These are phyloP conservation scores for Penicillium lividum DNA, from an alignment of 495 filamentous ascomycete genomes.

Conservation along the genomic window DNA sequence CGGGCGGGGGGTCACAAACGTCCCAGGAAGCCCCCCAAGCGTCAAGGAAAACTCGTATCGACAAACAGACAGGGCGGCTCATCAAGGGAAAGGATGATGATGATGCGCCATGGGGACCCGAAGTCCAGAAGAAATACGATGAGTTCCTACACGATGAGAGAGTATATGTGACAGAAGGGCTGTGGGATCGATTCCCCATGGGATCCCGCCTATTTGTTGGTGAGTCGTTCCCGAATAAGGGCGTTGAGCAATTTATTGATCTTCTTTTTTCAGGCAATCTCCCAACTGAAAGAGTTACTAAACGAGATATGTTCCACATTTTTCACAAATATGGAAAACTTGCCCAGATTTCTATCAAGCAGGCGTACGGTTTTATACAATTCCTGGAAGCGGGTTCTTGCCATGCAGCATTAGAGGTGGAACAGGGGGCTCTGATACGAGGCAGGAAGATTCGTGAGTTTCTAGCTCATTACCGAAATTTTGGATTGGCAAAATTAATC, in stretches of 20 bases:
- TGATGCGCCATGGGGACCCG: slow-evolving; percentile 56
- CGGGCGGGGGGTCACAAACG: slow-evolving; percentile 31
- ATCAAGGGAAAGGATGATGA: slow-evolving; percentile 48
- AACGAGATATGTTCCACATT: slow-evolving; percentile 86
- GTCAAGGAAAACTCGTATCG: slow-evolving; percentile 33
- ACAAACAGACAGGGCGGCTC: slow-evolving; percentile 29
- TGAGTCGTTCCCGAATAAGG: slow-evolving; percentile 44
- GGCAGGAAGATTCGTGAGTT: slow-evolving; percentile 90
- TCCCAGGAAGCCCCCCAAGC: slow-evolving; percentile 37
- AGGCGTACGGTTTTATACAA: slow-evolving; percentile 96
- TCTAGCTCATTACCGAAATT: neutral
- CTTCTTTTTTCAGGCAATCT: slow-evolving; percentile 69
- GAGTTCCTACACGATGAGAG: slow-evolving; percentile 79
- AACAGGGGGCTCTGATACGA: slow-evolving; percentile 76
- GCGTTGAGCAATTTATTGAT: slow-evolving; percentile 15
- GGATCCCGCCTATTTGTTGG: slow-evolving; percentile 90
- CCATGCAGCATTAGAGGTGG: slow-evolving; percentile 65
- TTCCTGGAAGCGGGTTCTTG: slow-evolving; percentile 78
- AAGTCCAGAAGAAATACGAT: slow-evolving; percentile 75
- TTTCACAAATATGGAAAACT: slow-evolving; percentile 85
- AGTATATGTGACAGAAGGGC: slow-evolving; percentile 79
- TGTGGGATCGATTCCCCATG: slow-evolving; percentile 90
- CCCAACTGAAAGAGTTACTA: slow-evolving; percentile 88
- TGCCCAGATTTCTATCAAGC: slow-evolving; percentile 95
- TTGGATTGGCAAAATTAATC: slow-evolving; percentile 7